Base-by-base conservation (phyloP, 2,329 filamentous ascomycete species). In the Alternaria consortialis region DNA sequence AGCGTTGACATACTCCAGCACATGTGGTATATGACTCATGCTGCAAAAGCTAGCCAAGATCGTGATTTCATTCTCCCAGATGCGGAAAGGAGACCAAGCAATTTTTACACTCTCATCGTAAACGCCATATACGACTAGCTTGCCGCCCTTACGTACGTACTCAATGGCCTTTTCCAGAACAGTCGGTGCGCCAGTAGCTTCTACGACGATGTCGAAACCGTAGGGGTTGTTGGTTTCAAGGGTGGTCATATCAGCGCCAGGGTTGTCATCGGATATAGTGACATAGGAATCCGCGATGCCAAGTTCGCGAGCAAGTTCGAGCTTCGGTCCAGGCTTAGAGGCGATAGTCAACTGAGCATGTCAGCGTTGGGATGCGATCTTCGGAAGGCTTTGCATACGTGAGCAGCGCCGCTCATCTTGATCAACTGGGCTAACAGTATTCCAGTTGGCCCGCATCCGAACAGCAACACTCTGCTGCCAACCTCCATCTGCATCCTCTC, bases 141-240 rank as follows among this genome's bases (percentile, higher is more conserved):
- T 91, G 57, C 90, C 90, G 42, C 90, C 90, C 53, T 89, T 85
- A 47, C 88, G 87, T 67, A 90, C 88, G 74, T 90, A 92, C 79
- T 91, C 84, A 76, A 92, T 90, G 29, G 88, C 83, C 70, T 89
- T 86, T 74, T 92, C 89, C 3, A 92, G 84, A 50, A 92, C 88
- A 77, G 87, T 88, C 46, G 86, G 82, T 53, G 85, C 89, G 17
- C 90, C 90, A 12, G 90, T 91, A 36, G 90, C 89, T 80, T 91
- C 88, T 23, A 91, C 85, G 25, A 91, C 88, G 64, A 91, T 87
- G 67, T 92, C 90, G 73, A 92, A 92, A 4, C 90, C 90, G 70
- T 91, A 88, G 0, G 89, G 89, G 77, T 92, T 88, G 46, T 88
- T 84, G 42, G 81, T 79, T 80, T 87, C 88, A 63, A 92, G 80